A percentile compares a stretch with the other conserved stretches of the same genome.
These are phyloP conservation scores for Botrytis porri DNA, from an alignment of 2,329 filamentous ascomycete species.

Conservation along the genomic window DNA sequence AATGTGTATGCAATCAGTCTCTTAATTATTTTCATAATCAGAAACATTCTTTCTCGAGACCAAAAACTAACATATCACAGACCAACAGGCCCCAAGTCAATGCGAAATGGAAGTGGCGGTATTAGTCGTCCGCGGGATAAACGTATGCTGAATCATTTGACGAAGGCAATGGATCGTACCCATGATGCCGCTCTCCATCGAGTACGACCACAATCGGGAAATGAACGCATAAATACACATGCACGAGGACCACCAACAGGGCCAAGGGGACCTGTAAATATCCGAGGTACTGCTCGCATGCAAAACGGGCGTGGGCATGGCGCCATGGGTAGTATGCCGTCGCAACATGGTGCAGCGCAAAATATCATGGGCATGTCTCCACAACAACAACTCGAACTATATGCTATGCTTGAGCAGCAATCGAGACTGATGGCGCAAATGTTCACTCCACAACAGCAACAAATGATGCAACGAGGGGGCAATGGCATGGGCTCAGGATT, in stretches of 20 bases:
- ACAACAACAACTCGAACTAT: constrained; percentile 70
- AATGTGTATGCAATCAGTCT: constrained; percentile 53
- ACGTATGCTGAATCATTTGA: constrained; percentile 80
- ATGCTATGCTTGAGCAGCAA: constrained; percentile 80
- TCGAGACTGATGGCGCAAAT: constrained; percentile 81
- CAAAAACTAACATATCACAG: constrained; percentile 52
- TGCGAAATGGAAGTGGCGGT: constrained; percentile 66
- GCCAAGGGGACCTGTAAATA: constrained; percentile 53
- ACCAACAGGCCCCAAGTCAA: constrained; percentile 90
- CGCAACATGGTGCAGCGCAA: constrained; percentile 43
- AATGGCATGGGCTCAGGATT: constrained; percentile 48
- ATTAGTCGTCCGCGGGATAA: constrained; percentile 62
- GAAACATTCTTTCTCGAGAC: constrained; percentile 12
- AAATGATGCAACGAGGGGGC: constrained; percentile 35
- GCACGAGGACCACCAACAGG: constrained; percentile 68
- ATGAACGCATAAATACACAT: constrained; percentile 79
- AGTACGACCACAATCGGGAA: constrained; percentile 67
- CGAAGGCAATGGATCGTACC: constrained; percentile 76
- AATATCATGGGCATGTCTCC: constrained; percentile 55
- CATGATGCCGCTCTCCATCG: constrained; percentile 76
- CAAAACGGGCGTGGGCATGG: constrained; percentile 48
- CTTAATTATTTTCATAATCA: background rate
- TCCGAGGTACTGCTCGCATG: constrained; percentile 38
- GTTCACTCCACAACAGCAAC: constrained; percentile 46
- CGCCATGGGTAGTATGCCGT: constrained; percentile 43